Base-by-base conservation (phyloP, 305 asterid species). In the Solanum hybrid region DNA sequence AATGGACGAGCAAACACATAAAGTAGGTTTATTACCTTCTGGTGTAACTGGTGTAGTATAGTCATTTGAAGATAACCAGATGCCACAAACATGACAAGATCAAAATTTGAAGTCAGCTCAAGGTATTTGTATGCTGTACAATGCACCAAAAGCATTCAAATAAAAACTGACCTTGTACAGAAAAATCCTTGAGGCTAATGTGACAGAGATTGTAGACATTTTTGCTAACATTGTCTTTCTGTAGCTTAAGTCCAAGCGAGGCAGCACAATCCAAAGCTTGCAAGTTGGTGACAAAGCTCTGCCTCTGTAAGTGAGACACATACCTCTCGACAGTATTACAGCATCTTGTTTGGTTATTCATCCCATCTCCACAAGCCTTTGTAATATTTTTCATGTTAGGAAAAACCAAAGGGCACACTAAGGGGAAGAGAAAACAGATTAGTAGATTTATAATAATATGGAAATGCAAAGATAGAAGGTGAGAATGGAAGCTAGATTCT, bases 191-290 rank as follows among this genome's bases (percentile, higher is more conserved):
- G 89, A 97, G 99, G 94, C 95, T 96, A 85, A 96, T 90, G 91
- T 79, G 98, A 87, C 99, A 97, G 38, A 95, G 95, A 90, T 90
- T 92, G 88, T 95, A 96, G 82, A 96, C 93, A 89, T 97, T 93
- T 91, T 92, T 87, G 71, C 97, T 95, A 81, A 96, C 93, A 91
- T 96, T 97, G 56, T 94, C 98, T 91, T 92, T 95, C 90, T 93
- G 94, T 81, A 97, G 88, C 91, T 93, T 94, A 29, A 92, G 93
- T 81, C 99, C 99, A 87, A 97, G 96, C 13, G 94, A 95, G 38
- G 99, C 94, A 37, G 99, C 99, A 92, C 99, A 97, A 89, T 97
- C 95, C 88, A 96, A 88, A 88, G 99, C 99, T 91, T 97, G 99
- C 95, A 97, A 94, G 94, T 97, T 97, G 40, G 99, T 97, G 91